Base-by-base conservation (phyloP, 805 yeast genomes). In the Priceomyces castillae region DNA sequence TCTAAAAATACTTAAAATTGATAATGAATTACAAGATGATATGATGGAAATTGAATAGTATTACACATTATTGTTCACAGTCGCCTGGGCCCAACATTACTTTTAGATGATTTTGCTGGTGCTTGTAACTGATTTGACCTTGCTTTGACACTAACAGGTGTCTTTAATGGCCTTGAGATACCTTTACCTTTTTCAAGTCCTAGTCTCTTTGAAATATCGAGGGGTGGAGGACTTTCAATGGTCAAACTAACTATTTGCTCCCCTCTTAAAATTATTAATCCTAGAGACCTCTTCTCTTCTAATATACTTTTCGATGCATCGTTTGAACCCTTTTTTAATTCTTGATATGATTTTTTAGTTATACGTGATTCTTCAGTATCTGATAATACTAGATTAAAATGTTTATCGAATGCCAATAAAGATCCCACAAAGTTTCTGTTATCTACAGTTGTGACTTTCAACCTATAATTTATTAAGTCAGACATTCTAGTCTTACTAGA, bases 341-440 rank as follows among this genome's bases (percentile, higher is more conserved):
- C 68, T 17, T 49, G 58, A 48, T 47, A 59, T 40, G 86, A 75
- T 48, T 81, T 81, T 53, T 81, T 82, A 3, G 95, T 81, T 9
- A 82, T 64, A 50, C 97, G 74, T 55, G 81, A 81, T 59, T 92
- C 99, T 55, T 87, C 90, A 34, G 94, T 79, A 50, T 90, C 94
- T 10, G 86, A 76, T 25, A 92, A 67, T 11, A 94, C 96, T 14
- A 92, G 59, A 62, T 92, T 92, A 84, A 90, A 82, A 59, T 84
- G 86, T 58, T 84, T 84, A 62, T 94, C 99, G 61, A 88, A 92
- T 6, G 98, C 90, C 49, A 90, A 65, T 41, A 92, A 73, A 48
- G 81, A 82, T 1, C 99, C 99, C 5, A 82, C 73, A 50, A 86
- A 79, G 35, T 80, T 82, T 34, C 95, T 75, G 4, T 85, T 83